These are phyloP conservation scores for Oryza coarctata DNA, from an alignment of 176 grass and related monocot species.

Conservation along the genomic window DNA sequence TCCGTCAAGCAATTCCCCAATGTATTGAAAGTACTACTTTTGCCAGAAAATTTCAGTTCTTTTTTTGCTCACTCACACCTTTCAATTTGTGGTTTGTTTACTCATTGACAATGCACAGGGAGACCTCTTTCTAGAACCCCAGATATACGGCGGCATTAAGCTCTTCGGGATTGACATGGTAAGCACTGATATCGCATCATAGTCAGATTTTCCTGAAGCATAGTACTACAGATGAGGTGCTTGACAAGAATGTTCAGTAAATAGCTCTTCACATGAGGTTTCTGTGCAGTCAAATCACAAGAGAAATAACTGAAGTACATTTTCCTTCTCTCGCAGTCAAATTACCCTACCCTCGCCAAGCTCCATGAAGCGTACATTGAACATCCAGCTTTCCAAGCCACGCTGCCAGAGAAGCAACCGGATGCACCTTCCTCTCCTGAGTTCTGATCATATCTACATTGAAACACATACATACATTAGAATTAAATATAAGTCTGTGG, in stretches of 20 bases:
- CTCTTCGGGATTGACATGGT: slow-evolving; percentile 72
- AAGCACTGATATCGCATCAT: not conserved
- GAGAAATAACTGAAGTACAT: not conserved
- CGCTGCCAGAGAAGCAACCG: slow-evolving; percentile 57
- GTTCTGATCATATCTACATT: not conserved
- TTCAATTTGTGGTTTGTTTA: not conserved
- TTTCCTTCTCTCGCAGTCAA: slow-evolving; percentile 36
- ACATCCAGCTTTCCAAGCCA: slow-evolving; percentile 61
- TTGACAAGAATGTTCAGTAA: not conserved
- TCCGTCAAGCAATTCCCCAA: too few relatives aligned
- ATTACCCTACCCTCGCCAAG: slow-evolving; percentile 51
- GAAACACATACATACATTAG: not conserved
- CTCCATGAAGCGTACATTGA: slow-evolving; percentile 59
- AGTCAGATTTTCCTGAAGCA: not conserved
- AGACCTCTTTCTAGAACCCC: slow-evolving; percentile 61
- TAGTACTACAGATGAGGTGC: not conserved
- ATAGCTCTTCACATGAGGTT: not conserved
- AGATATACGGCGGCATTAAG: slow-evolving; percentile 44
- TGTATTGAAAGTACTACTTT: not conserved
- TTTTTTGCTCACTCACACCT: not conserved
- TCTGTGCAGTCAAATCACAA: not conserved
- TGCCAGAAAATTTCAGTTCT: not conserved
- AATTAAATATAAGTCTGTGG: too few relatives aligned
- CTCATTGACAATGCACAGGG: slow-evolving; percentile 41
- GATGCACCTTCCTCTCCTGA: slow-evolving; percentile 39